These are phyloP conservation scores for Laetiporus sulphureus DNA, from an alignment of 1,284 basidiomycete genomes.

Conservation along the genomic window DNA sequence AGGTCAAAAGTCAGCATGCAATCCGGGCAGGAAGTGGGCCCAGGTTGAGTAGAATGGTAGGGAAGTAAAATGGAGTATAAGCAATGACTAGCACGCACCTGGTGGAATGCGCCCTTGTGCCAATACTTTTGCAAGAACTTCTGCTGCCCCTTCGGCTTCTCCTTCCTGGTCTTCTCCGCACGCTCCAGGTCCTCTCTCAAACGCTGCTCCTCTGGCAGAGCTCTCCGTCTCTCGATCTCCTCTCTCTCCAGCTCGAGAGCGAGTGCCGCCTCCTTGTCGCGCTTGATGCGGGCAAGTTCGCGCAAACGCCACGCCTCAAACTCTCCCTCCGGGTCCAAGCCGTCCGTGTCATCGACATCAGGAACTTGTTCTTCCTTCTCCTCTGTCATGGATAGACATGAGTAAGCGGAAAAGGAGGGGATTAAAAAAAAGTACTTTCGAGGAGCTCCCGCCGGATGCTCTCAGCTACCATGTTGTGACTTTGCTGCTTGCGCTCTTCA, in stretches of 20 bases:
- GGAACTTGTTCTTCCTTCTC: conserved; percentile 78
- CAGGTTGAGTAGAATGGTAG: too few species aligned
- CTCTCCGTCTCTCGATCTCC: conserved; percentile 86
- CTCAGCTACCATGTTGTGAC: conserved; percentile 83
- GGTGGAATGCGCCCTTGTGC: conserved; percentile 99
- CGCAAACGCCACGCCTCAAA: conserved; percentile 95
- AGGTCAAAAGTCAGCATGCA: too few species aligned
- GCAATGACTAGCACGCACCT: conserved; percentile 40
- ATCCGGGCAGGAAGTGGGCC: too few species aligned
- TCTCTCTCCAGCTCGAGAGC: conserved; percentile 77
- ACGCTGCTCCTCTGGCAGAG: conserved; percentile 88
- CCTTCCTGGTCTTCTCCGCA: conserved; percentile 73
- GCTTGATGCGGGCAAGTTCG: conserved; percentile 86
- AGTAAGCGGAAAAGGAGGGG: background rate
- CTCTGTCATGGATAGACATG: conserved; percentile 41
- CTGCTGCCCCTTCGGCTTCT: conserved; percentile 84
- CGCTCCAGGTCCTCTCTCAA: conserved; percentile 86
- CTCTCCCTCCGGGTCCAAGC: conserved; percentile 83
- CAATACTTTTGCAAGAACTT: conserved; percentile 98
- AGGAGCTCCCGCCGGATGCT: conserved; percentile 79
- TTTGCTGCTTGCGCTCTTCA: conserved; percentile 72
- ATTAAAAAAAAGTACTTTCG: conserved; percentile 52
- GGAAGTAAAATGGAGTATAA: background rate
- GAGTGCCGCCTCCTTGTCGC: conserved; percentile 82
- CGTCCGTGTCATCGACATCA: conserved; percentile 95